Conservation (phyloP, 2,329 filamentous ascomycete species). For the Talaromyces sp. region DNA sequence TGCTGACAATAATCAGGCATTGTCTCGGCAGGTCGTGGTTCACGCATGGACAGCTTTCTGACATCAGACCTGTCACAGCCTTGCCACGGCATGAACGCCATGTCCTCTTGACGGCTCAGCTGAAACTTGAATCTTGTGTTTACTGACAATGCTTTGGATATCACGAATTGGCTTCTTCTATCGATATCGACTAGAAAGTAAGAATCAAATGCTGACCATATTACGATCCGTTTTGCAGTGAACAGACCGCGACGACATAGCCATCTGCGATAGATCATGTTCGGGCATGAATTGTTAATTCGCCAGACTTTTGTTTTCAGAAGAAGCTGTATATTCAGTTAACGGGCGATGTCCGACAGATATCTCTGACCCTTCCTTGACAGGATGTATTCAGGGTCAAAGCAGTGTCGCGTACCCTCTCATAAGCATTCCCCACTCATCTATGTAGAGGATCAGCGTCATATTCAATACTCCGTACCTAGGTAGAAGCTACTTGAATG, state of each 20-base stretch:
- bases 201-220: background rate
- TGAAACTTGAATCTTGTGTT: constrained; percentile 1
- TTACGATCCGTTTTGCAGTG: background rate
- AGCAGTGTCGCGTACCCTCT: background rate
- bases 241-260: background rate
- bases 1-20: background rate
- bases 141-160: background rate
- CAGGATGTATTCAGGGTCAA: background rate
- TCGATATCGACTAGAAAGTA: background rate
- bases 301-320: background rate
- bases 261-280: no score
- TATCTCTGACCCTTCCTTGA: background rate
- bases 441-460: background rate
- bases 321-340: background rate
- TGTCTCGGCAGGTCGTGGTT: background rate
- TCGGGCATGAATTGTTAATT: background rate
- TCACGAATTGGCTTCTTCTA: background rate
- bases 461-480: background rate
- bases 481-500: background rate
- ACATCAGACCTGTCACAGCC: background rate
- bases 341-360: background rate
- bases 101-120: background rate
- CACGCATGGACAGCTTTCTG: background rate
- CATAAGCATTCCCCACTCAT: background rate
- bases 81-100: background rate